A percentile compares a stretch with the other conserved stretches of the same genome.
phyloP scores from a whole-genome alignment of 257 asterid species.

The Capsicum pubescens region DNA sequence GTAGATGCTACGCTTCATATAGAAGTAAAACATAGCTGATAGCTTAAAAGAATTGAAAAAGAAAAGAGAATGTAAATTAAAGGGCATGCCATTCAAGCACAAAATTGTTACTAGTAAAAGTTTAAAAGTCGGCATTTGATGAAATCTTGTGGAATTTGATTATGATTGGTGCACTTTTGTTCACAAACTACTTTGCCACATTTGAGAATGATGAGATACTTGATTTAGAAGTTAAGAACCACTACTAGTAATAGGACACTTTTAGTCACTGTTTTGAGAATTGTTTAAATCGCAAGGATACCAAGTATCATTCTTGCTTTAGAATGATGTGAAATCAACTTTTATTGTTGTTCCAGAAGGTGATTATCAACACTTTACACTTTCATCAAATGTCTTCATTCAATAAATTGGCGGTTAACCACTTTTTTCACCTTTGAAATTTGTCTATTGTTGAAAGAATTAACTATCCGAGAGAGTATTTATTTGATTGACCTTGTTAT shows the following conservation, averaged over 20 bases:
- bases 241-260: neutral
- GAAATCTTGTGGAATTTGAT: neutral
- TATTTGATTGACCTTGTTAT: slow-evolving; percentile 10
- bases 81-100: neutral
- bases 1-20: neutral
- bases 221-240: slow-evolving; percentile 33
- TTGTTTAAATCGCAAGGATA: slow-evolving; percentile 10
- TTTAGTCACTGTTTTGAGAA: neutral
- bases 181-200: neutral
- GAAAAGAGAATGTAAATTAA: too few relatives aligned
- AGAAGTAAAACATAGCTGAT: neutral
- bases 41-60: too few relatives aligned
- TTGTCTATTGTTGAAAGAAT: neutral
- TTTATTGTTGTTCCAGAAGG: slow-evolving; percentile 2
- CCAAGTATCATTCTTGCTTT: slow-evolving; percentile 22
- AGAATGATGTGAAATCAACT: neutral
- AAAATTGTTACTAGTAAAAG: neutral
- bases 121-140: slow-evolving; percentile 13
- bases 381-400: neutral
- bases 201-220: neutral
- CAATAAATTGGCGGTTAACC: neutral
- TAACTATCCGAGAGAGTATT: neutral
- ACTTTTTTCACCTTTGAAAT: neutral
- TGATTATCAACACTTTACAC: neutral
- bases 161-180: neutral